Evolutionary conservation across 495 filamentous ascomycete species (phyloP).

Genomic region (Trypethelium eluteriae): DNA sequence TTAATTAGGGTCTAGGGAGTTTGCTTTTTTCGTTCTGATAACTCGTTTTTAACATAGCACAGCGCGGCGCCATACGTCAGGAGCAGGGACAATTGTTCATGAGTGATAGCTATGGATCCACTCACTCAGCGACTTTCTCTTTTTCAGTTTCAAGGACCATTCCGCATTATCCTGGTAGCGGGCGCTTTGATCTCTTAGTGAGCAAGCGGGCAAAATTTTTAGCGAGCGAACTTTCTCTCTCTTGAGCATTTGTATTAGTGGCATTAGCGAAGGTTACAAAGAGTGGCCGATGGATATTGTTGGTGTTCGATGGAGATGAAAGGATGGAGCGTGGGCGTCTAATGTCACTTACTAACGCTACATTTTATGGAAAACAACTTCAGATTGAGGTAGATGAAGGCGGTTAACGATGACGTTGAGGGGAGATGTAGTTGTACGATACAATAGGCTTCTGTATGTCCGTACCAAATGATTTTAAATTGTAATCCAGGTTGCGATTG

Average conservation of each 20-base stretch:
- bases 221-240: neutral
- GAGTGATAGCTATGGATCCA: neutral
- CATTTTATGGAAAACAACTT: neutral
- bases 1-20: neutral
- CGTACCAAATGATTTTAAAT: too few relatives aligned
- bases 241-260: neutral
- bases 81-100: neutral
- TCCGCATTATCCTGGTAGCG: too few relatives aligned
- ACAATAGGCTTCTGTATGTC: neutral
- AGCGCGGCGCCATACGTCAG: constrained; percentile 1
- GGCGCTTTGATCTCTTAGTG: too few relatives aligned
- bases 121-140: too few relatives aligned
- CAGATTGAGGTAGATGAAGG: neutral
- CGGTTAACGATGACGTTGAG: neutral
- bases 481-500: too few relatives aligned
- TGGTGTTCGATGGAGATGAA: neutral
- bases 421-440: neutral
- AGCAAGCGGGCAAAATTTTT: too few relatives aligned
- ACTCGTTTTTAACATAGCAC: neutral
- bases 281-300: neutral
- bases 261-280: neutral
- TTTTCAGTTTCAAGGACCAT: too few relatives aligned
- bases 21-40: neutral
- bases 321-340: neutral
- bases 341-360: neutral